Conservation (phyloP, 1,139 yeast genomes). For the Candida sp. region DNA sequence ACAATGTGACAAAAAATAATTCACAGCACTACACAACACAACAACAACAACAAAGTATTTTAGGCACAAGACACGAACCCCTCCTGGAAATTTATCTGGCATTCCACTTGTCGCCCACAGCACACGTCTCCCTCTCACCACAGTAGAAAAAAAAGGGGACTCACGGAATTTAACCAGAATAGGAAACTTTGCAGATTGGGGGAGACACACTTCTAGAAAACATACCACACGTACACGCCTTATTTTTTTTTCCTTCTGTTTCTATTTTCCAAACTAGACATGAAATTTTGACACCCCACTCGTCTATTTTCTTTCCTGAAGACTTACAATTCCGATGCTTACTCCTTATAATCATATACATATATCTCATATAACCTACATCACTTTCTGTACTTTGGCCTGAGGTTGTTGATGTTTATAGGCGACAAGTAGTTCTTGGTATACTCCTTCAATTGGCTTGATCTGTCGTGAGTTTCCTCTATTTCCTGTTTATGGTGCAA, state of each 20-base stretch:
- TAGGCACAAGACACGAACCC: constrained; percentile 1
- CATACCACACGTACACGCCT: not conserved
- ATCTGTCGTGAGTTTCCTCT: constrained; percentile 66
- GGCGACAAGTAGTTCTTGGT: constrained; percentile 34
- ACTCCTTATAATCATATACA: no score
- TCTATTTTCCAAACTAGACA: not conserved
- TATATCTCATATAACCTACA: no score
- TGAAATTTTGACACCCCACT: not conserved
- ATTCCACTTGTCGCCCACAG: not conserved
- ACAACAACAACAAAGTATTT: not conserved
- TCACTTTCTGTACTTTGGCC: constrained; percentile 29
- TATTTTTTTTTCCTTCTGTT: no score
- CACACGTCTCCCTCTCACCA: no score
- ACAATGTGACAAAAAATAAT: not conserved
- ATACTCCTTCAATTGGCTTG: constrained; percentile 44
- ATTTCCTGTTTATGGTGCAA: constrained; percentile 88
- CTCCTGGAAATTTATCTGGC: not conserved
- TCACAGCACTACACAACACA: not conserved
- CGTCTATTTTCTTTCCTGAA: no score
- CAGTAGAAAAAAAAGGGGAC: not conserved
- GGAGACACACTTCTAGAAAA: not conserved
- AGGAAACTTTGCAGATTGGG: not conserved
- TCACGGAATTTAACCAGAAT: not conserved
- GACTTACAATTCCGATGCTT: no score
- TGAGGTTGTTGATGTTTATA: constrained; percentile 40